Evolutionary conservation across 164 flowering plant genomes (phyloP).

Genomic region (Umbellularia californica): DNA sequence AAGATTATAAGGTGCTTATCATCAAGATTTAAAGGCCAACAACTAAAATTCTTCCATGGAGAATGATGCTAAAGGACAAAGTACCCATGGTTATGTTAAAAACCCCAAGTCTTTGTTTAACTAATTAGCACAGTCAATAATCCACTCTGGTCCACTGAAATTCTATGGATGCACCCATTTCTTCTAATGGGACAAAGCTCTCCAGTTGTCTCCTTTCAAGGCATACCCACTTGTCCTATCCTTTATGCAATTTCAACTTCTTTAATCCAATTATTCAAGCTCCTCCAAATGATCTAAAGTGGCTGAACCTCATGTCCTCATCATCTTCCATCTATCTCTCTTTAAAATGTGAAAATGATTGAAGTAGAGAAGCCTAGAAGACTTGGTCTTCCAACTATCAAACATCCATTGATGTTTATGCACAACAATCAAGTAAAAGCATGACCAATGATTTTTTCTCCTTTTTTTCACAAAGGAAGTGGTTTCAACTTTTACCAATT

Average conservation of each 20-base stretch:
- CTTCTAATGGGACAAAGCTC: background rate
- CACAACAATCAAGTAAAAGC: background rate
- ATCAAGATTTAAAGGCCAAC: too few species aligned
- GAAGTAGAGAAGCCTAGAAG: background rate
- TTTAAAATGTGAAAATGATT: conserved; percentile 2
- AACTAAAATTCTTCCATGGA: too few species aligned
- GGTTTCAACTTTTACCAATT: background rate
- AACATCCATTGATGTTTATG: background rate
- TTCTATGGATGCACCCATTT: background rate
- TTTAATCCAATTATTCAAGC: conserved; percentile 1
- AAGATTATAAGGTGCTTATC: too few species aligned
- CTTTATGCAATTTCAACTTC: background rate
- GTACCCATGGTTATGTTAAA: too few species aligned
- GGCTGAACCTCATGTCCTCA: background rate
- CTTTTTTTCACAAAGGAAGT: background rate
- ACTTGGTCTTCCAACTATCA: conserved; percentile 2
- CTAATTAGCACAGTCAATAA: too few species aligned
- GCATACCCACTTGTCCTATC: background rate
- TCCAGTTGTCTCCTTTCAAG: background rate
- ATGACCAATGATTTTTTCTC: background rate
- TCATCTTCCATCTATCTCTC: background rate
- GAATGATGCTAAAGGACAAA: too few species aligned
- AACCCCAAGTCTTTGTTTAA: too few species aligned
- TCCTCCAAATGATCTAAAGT: background rate
- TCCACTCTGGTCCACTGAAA: background rate